These are phyloP conservation scores for Potentilla sterilis DNA, from an alignment of 306 rosid genomes.

Conservation along the genomic window DNA sequence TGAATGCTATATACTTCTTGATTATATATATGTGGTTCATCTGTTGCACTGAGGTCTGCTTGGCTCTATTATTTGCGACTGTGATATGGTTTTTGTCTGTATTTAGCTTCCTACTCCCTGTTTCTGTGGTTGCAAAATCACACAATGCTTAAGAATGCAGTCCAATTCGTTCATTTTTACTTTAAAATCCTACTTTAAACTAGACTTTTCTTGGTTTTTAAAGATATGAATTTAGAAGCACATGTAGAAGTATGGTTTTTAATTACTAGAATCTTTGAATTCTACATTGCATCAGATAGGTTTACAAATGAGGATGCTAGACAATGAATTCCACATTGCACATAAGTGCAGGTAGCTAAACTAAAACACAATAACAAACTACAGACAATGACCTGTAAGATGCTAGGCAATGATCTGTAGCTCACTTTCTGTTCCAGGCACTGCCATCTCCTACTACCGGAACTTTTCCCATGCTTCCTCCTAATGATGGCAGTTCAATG, in stretches of 20 bases:
- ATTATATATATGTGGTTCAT: neutral
- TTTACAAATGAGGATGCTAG: neutral
- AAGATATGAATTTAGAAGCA: neutral
- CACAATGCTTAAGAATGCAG: neutral
- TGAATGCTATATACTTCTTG: neutral
- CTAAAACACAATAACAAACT: neutral
- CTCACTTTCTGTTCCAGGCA: conserved; percentile 37
- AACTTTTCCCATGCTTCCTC: conserved; percentile 42
- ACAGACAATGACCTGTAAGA: neutral
- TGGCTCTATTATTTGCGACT: neutral
- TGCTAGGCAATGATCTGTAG: neutral
- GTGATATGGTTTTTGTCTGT: neutral
- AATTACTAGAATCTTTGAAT: too few species aligned
- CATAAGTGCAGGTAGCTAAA: neutral
- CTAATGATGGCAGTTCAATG: conserved; percentile 28
- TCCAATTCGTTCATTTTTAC: neutral
- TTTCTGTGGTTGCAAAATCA: neutral
- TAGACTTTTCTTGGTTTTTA: neutral
- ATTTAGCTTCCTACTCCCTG: neutral
- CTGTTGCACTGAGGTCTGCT: neutral
- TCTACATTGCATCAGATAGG: neutral
- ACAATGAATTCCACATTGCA: neutral
- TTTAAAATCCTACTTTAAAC: neutral
- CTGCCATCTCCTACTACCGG: conserved; percentile 89
- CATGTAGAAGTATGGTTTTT: too few species aligned